Evolutionary conservation across 164 flowering plant species (phyloP).

Genomic region (Echeveria elegans): DNA sequence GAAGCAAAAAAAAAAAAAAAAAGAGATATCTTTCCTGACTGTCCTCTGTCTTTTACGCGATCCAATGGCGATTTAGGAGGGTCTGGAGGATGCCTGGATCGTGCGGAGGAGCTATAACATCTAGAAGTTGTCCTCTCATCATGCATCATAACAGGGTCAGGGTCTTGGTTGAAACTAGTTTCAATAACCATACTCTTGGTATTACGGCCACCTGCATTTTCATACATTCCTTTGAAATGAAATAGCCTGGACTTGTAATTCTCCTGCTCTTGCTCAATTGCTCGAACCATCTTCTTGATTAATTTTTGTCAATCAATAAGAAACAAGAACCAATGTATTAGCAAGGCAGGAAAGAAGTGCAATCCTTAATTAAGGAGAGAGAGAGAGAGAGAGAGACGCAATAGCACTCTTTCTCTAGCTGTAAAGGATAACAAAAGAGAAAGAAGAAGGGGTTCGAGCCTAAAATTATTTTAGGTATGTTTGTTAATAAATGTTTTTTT

Average conservation of each 20-base stretch:
- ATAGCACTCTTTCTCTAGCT: no score
- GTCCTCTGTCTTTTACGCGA: slow-evolving; percentile 12
- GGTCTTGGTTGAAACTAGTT: slow-evolving; percentile 3
- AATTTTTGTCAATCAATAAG: no score
- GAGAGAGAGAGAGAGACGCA: no score
- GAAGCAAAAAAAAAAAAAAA: no score
- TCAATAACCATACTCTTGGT: slow-evolving; percentile 24
- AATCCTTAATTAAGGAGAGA: no score
- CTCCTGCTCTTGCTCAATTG: slow-evolving; percentile 32
- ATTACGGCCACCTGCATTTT: slow-evolving; percentile 21
- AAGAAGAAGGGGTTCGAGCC: no score
- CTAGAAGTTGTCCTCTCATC: neutral
- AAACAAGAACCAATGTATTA: no score
- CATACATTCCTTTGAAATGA: slow-evolving; percentile 27
- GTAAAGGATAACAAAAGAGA: no score
- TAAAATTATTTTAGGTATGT: no score
- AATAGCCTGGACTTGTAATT: slow-evolving; percentile 21
- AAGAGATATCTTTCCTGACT: slow-evolving; percentile 17
- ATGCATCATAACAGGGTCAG: slow-evolving; percentile 6
- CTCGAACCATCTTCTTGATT: slow-evolving; percentile 37
- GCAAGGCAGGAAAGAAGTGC: no score
- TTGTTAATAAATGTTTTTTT: no score
- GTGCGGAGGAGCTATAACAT: slow-evolving; percentile 2
- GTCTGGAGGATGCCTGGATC: no score
- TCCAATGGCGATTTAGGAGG: slow-evolving; percentile 12